Evolutionary conservation across 768 basidiomycete genomes (phyloP), one percentile per base, ranked within the genome.

Genomic region (Mycena galopus): DNA sequence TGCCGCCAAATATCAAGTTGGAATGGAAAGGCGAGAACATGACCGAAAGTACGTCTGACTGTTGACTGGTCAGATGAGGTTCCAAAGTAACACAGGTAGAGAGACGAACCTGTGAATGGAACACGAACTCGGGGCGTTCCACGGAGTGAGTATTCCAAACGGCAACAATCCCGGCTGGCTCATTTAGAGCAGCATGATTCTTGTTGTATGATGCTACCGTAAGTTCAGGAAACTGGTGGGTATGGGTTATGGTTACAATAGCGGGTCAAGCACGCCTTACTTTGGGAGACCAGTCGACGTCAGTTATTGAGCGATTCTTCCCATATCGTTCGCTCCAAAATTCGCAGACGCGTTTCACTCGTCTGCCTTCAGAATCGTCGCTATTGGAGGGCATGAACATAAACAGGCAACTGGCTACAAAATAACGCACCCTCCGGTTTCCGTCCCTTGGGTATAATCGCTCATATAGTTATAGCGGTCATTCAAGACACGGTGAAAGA

Each of bases 1-100:
- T 98, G 27, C 98, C 98, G 63, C 98, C 98, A 73, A 99, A 98
- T 44, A 99, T 89, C 21, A 98, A 90, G 77, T 98, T 99, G 2
- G 98, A 94, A 81, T 99, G 97, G 82, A 98, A 99, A 0, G 98
- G 97, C 0, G 98, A 98, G 81, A 99, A 99, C 10, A 93, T 92
- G 9, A 99, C 95, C 0, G 97, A 98, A 23, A 99, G 90, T 39
- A 99, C 96, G 78, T 99, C 98, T 57, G 98, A 98, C 98, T 98
- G 80, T 59, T 68, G 64, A 64, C 64, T 39, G n/a, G 51, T 80
- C 50, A 72, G 71, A 73, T 65, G 37, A 25, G 58, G 30, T 66
- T 51, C 42, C 60, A 11, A 4, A 58, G 53, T 60, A 7, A 64
- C 47, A 12, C 25, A 65, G n/a, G 27, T 33, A 23, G 59, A 55